Percentiles rank a stretch among this genome's conserved stretches.
Evolutionary conservation across 2,329 filamentous ascomycete species (phyloP).

Genomic region (Aphanoascus verrucosus): DNA sequence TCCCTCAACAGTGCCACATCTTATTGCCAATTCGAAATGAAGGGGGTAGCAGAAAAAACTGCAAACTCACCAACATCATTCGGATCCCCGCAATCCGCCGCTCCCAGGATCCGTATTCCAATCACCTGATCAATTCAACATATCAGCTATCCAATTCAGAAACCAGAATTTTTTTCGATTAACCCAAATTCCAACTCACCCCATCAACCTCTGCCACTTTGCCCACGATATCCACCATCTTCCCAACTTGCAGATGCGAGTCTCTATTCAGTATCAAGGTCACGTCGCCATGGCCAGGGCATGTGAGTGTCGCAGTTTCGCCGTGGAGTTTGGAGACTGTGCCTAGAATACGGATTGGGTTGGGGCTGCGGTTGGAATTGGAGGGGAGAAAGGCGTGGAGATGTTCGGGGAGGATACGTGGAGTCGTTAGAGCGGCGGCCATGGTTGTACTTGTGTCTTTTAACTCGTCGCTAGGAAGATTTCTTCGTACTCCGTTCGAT

Average conservation of each 20-base stretch:
- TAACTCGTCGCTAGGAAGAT: background rate
- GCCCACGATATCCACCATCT: conserved; percentile 38
- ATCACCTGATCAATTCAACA: conserved; percentile 23
- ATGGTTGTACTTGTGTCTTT: background rate
- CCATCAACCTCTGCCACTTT: conserved; percentile 36
- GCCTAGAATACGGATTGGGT: conserved; percentile 74
- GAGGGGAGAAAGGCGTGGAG: conserved; percentile 57
- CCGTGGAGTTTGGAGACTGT: conserved; percentile 74
- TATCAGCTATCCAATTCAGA: background rate
- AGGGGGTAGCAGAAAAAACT: background rate
- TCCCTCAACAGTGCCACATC: conserved; percentile 1
- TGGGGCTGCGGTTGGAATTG: conserved; percentile 32
- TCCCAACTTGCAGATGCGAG: conserved; percentile 36
- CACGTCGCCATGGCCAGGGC: conserved; percentile 56
- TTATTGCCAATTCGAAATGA: background rate
- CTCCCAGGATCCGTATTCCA: conserved; percentile 33
- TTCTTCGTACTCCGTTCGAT: too few species aligned
- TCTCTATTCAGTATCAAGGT: conserved; percentile 59
- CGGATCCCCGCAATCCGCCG: conserved; percentile 35
- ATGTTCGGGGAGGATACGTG: conserved; percentile 71
- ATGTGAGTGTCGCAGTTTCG: conserved; percentile 68
- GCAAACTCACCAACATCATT: conserved; percentile 29
- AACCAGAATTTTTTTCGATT: too few species aligned
- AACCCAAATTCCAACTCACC: conserved; percentile 20
- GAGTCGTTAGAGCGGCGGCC: conserved; percentile 38